phyloP scores from a whole-genome alignment of 2,329 filamentous ascomycete species.

The Allantophomopsis cytisporea region DNA sequence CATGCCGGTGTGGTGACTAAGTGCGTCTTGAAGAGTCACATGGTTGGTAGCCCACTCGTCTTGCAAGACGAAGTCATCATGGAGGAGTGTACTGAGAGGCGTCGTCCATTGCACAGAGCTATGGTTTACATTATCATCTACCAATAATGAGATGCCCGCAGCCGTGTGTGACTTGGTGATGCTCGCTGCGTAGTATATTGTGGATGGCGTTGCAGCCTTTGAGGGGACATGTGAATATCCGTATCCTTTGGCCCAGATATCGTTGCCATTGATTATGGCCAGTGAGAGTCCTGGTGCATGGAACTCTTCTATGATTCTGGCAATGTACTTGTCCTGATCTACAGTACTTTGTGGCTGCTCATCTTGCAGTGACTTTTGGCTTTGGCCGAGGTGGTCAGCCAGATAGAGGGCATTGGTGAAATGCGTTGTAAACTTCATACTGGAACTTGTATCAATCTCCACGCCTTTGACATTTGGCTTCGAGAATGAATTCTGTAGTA shows the following conservation, averaged over 20 bases:
- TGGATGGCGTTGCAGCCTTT: constrained; percentile 27
- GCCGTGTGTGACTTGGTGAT: constrained; percentile 41
- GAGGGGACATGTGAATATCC: constrained; percentile 22
- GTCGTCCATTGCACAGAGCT: constrained; percentile 28
- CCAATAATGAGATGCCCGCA: constrained; percentile 33
- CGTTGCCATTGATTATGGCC: constrained; percentile 29
- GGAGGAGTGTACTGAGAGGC: constrained; percentile 29
- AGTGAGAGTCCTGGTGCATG: constrained; percentile 34
- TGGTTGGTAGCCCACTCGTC: constrained; percentile 30
- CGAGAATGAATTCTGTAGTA: too few relatives aligned
- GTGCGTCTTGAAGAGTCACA: constrained; percentile 38
- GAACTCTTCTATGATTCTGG: too few relatives aligned
- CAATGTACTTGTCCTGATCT: too few relatives aligned
- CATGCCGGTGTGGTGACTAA: constrained; percentile 37
- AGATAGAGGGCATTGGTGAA: too few relatives aligned
- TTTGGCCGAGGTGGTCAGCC: too few relatives aligned
- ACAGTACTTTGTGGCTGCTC: too few relatives aligned
- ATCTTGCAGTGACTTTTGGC: too few relatives aligned
- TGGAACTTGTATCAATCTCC: too few relatives aligned
- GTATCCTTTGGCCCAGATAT: constrained; percentile 21
- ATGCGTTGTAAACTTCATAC: too few relatives aligned
- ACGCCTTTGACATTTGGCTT: too few relatives aligned
- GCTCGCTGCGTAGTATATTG: constrained; percentile 39
- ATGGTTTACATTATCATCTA: constrained; percentile 25
- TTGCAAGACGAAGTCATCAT: constrained; percentile 35